Evolutionary conservation across 1,139 yeast genomes (phyloP).

Genomic region (Zhuliangozyma parablackwelliae): DNA sequence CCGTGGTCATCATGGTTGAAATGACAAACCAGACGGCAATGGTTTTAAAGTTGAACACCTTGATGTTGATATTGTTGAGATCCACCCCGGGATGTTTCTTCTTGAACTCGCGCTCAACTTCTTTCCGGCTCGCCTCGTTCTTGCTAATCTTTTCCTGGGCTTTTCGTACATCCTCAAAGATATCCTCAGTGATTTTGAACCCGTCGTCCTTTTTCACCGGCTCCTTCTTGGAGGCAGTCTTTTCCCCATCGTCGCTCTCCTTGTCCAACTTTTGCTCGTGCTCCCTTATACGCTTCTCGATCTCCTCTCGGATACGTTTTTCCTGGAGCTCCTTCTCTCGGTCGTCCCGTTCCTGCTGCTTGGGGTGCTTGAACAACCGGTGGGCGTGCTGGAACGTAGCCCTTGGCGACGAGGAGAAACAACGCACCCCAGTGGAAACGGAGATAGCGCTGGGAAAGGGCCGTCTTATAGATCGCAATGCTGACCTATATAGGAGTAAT

Average conservation of each 20-base stretch:
- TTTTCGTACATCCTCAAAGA: constrained; percentile 20
- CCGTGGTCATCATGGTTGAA: constrained; percentile 10
- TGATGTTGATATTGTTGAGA: constrained; percentile 29
- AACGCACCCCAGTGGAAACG: background rate
- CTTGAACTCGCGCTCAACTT: constrained; percentile 27
- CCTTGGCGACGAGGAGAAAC: background rate
- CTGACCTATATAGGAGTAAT: background rate
- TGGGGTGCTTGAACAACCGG: constrained; percentile 7
- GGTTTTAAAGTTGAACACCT: constrained; percentile 22
- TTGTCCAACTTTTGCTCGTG: constrained; percentile 10
- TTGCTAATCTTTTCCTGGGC: background rate
- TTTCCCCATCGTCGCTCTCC: constrained; percentile 2
- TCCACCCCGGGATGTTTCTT: constrained; percentile 29
- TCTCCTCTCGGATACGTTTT: background rate
- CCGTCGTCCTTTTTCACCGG: constrained; percentile 15
- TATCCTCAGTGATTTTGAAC: constrained; percentile 8
- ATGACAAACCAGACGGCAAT: constrained; percentile 11
- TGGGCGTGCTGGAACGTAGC: constrained; percentile 4
- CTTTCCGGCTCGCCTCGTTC: constrained; percentile 14
- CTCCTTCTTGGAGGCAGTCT: constrained; percentile 8
- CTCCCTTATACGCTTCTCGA: no score
- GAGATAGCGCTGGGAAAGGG: background rate
- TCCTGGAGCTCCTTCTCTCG: background rate
- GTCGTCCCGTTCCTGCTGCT: constrained; percentile 5
- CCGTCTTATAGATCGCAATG: background rate